A percentile compares a stretch with the other conserved stretches of the same genome.
These are phyloP conservation scores for Backusella sp. DNA, from an alignment of 192 early-diverging fungal genomes.

Conservation along the genomic window DNA sequence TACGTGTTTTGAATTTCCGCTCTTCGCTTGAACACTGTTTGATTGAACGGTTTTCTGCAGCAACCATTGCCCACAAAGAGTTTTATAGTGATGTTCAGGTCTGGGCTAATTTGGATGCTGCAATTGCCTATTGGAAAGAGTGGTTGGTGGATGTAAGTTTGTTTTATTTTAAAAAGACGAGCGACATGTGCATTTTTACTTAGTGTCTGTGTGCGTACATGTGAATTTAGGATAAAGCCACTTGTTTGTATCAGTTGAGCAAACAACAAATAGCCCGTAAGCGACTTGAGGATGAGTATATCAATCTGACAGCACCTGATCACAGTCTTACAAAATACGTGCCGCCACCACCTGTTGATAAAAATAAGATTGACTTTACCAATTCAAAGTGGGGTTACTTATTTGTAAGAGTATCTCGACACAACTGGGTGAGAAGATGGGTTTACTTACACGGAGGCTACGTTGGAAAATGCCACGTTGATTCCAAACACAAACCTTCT, in stretches of 20 bases:
- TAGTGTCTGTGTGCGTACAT: background rate
- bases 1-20: slow-evolving; percentile 59
- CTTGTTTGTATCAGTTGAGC: slow-evolving; percentile 34
- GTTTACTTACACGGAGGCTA: slow-evolving; percentile 60
- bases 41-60: slow-evolving; percentile 44
- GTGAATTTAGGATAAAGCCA: slow-evolving; percentile 31
- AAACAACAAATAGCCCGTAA: slow-evolving; percentile 33
- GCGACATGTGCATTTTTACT: background rate
- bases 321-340: slow-evolving; percentile 27
- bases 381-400: slow-evolving; percentile 69
- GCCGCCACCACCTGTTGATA: background rate
- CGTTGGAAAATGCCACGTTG: slow-evolving; percentile 43
- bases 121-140: slow-evolving; percentile 37
- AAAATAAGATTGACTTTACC: slow-evolving; percentile 2
- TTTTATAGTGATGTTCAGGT: slow-evolving; percentile 43
- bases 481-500: background rate
- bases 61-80: slow-evolving; percentile 42
- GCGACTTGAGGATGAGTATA: slow-evolving; percentile 34
- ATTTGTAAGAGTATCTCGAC: slow-evolving; percentile 43
- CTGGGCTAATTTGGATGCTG: slow-evolving; percentile 42
- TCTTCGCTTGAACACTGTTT: slow-evolving; percentile 51
- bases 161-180: background rate
- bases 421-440: slow-evolving; percentile 55
- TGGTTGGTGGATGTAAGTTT: slow-evolving; percentile 40
- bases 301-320: slow-evolving; percentile 22